Evolutionary conservation across 2,329 filamentous ascomycete species (phyloP).

Genomic region (Tolypocladium pustulatum): DNA sequence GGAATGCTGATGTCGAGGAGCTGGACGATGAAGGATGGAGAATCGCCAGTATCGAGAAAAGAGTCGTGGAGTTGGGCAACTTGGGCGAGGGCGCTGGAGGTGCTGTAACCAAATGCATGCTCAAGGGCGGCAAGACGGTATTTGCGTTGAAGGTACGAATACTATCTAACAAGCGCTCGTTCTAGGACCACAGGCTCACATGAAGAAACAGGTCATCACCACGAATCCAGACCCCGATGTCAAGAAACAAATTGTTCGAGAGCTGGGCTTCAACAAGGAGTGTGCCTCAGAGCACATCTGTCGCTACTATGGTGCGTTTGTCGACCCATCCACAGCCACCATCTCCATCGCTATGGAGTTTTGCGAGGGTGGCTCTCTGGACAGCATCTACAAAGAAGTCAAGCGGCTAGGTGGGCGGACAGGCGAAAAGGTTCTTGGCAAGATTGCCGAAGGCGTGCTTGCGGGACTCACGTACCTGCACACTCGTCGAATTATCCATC

Average conservation of each 20-base stretch:
- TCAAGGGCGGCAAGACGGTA: conserved; percentile 85
- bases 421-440: conserved; percentile 93
- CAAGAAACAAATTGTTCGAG: conserved; percentile 95
- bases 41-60: conserved; percentile 78
- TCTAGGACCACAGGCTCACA: conserved; percentile 7
- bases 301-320: conserved; percentile 93
- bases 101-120: conserved; percentile 80
- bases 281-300: conserved; percentile 95
- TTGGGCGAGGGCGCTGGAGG: conserved; percentile 92
- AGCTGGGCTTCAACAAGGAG: conserved; percentile 95
- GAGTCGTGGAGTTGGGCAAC: conserved; percentile 80
- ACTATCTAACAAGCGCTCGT: background rate
- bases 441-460: conserved; percentile 90
- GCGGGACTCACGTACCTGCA: conserved; percentile 92
- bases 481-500: conserved; percentile 92
- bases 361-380: conserved; percentile 89
- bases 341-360: conserved; percentile 99
- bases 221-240: conserved; percentile 96
- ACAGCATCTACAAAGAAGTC: conserved; percentile 95
- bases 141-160: conserved; percentile 83
- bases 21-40: conserved; percentile 92
- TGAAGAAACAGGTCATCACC: conserved; percentile 67
- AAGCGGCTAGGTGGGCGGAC: conserved; percentile 91
- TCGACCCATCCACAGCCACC: conserved; percentile 89
- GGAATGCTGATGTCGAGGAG: conserved; percentile 83